Base-by-base conservation (phyloP, 2,329 filamentous ascomycete genomes). In the Cladorrhinum sp. region DNA sequence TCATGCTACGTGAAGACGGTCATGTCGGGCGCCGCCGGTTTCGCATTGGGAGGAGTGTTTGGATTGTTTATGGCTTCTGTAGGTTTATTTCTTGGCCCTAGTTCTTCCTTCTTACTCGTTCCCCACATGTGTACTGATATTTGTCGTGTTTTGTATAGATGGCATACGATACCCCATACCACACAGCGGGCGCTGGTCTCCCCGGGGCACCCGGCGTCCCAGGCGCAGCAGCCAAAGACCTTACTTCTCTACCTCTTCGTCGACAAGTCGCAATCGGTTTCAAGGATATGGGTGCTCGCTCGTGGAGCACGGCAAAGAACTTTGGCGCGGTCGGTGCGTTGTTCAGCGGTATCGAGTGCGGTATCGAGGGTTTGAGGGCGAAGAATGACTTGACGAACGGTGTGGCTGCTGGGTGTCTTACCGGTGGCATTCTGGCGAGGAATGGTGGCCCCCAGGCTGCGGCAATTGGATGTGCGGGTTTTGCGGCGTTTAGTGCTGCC, bases 21-120 rank as follows among this genome's bases (percentile, higher is more conserved):
- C 68, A 89, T 99, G 77, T 90, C 93, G 0, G 95, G 93, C 60
- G 91, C 89, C 23, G 96, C 96, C 85, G 95, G 95, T 16, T 97
- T 97, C 70, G 95, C 88, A 38, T 88, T 99, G 66, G 95, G 95
- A 64, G 95, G 92, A 70, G 81, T 96, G 49, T 99, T 99, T 69
- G 95, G 95, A 68, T 84, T 98, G 70, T 99, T 99, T 81, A 99
- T 98, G 93, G 92, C 93, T 62, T 95, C 91, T 71, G 92, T 96
- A 86, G 65, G 89, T 58, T 18, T 23, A n/a, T 23, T 41, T 36
- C 13, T 45, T 20, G 16, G n/a, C 23, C 32, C 36, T 24, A 2
- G 4, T 22, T 3, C 25, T 16, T 27, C 24, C 20, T 22, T 27
- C 49, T 58, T 49, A 52, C 16, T 52, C 20, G 23, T 32, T 36